Conservation (phyloP, 2,329 filamentous ascomycete species). For the Camillea tinctor region DNA sequence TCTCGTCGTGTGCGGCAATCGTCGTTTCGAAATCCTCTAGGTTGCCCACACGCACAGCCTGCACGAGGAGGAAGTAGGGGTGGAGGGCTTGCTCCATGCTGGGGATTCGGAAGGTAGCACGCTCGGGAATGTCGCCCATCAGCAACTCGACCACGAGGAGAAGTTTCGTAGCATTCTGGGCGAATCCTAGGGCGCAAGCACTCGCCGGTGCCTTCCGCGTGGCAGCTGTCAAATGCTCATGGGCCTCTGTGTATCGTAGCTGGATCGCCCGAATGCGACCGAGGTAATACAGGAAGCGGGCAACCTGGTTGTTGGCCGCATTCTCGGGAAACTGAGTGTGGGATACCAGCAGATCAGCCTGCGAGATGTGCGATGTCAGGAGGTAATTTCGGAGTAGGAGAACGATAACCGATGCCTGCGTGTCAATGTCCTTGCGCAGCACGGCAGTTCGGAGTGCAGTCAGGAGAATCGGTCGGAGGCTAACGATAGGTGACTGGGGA, state of each 20-base stretch:
- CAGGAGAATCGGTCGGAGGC: constrained; percentile 81
- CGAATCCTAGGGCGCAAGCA: constrained; percentile 86
- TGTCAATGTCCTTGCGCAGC: constrained; percentile 92
- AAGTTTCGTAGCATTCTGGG: constrained; percentile 95
- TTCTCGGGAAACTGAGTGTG: constrained; percentile 94
- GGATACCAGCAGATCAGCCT: constrained; percentile 92
- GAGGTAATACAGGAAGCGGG: constrained; percentile 94
- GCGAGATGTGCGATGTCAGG: constrained; percentile 91
- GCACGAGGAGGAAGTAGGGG: constrained; percentile 91
- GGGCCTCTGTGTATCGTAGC: constrained; percentile 93
- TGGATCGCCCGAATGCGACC: constrained; percentile 96
- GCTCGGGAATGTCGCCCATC: constrained; percentile 98
- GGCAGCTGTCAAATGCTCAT: constrained; percentile 88
- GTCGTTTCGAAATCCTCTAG: constrained; percentile 88
- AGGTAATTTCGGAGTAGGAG: constrained; percentile 94
- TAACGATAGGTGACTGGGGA: constrained; percentile 80
- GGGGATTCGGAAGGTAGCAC: constrained; percentile 87
- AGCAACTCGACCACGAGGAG: constrained; percentile 92
- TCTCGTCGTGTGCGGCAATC: constrained; percentile 76
- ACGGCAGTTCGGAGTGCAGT: constrained; percentile 92
- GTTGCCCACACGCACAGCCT: constrained; percentile 94
- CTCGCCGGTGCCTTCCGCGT: constrained; percentile 94
- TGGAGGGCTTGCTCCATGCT: constrained; percentile 83
- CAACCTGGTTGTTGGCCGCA: constrained; percentile 97
- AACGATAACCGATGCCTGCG: constrained; percentile 94